phyloP scores from a whole-genome alignment of 768 basidiomycete species.

The Boletus edulis region DNA sequence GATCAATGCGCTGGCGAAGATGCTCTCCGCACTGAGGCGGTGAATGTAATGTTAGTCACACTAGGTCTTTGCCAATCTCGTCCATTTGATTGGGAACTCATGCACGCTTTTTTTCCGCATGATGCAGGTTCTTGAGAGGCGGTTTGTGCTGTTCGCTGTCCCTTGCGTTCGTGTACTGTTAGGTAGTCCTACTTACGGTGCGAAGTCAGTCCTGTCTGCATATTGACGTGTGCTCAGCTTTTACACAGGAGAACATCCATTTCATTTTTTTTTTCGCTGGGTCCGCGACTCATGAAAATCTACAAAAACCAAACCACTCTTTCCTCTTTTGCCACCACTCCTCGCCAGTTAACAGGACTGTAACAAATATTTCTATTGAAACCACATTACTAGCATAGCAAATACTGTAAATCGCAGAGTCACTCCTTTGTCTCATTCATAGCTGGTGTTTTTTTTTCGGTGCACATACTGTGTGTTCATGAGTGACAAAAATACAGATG shows the following conservation, averaged over 20 bases:
- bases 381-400: conserved; percentile 24
- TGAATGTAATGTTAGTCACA: conserved; percentile 36
- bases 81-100: conserved; percentile 20
- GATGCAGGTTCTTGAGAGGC: conserved; percentile 32
- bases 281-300: conserved; percentile 28
- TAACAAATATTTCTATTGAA: conserved; percentile 26
- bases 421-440: conserved; percentile 27
- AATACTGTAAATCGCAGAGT: conserved; percentile 25
- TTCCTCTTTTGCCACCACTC: conserved; percentile 17
- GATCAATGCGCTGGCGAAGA: conserved; percentile 88
- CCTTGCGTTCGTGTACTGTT: conserved; percentile 50
- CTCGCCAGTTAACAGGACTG: conserved; percentile 26
- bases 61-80: conserved; percentile 8
- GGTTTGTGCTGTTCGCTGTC: conserved; percentile 31
- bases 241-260: conserved; percentile 9
- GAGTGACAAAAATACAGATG: conserved; percentile 15
- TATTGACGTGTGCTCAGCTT: conserved; percentile 24
- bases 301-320: conserved; percentile 23
- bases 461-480: conserved; percentile 21
- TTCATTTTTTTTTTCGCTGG: conserved; percentile 6
- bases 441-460: conserved; percentile 17
- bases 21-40: conserved; percentile 79
- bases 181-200: conserved; percentile 48
- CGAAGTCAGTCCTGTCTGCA: conserved; percentile 30
- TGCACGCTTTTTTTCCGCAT: conserved; percentile 13